A percentile compares a stretch with the other conserved stretches of the same genome.
These are phyloP conservation scores for Saccharomycopsis selenospora DNA, from an alignment of 805 yeast genomes.

Conservation along the genomic window DNA sequence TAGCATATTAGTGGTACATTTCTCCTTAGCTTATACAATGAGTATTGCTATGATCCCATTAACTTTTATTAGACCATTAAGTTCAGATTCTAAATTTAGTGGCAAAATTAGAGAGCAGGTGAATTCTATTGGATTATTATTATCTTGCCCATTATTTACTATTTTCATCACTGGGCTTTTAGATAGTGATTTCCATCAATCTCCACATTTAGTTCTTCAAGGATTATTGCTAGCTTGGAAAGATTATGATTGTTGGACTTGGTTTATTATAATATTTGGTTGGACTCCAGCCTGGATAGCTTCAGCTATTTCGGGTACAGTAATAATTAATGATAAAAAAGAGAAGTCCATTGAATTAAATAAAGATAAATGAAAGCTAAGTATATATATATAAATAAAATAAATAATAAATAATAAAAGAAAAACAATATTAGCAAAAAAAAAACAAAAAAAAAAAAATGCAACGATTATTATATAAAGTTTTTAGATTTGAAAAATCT, in stretches of 20 bases:
- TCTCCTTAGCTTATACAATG: constrained; percentile 66
- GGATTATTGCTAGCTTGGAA: constrained; percentile 59
- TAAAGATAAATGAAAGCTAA: constrained; percentile 3
- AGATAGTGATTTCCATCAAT: constrained; percentile 18
- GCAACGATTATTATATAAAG: no score
- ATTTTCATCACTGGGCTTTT: constrained; percentile 26
- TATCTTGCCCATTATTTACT: constrained; percentile 30
- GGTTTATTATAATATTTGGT: constrained; percentile 63
- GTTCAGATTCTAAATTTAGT: background rate
- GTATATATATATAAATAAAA: background rate
- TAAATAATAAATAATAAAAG: no score
- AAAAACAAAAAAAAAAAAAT: no score
- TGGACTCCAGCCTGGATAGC: constrained; percentile 82
- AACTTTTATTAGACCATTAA: constrained; percentile 39
- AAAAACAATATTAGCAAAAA: no score
- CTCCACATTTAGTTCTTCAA: constrained; percentile 32
- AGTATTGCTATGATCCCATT: constrained; percentile 73
- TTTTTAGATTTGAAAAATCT: constrained; percentile 13
- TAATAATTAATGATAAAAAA: constrained; percentile 17
- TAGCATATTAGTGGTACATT: constrained; percentile 73
- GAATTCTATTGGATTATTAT: constrained; percentile 24
- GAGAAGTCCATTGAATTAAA: constrained; percentile 11
- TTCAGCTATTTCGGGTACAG: constrained; percentile 22
- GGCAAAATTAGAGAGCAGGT: constrained; percentile 16
- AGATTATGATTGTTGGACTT: constrained; percentile 75